These are phyloP conservation scores for Skeletonema tropicum DNA, from an alignment of 108 stramenopile species.

Conservation along the genomic window DNA sequence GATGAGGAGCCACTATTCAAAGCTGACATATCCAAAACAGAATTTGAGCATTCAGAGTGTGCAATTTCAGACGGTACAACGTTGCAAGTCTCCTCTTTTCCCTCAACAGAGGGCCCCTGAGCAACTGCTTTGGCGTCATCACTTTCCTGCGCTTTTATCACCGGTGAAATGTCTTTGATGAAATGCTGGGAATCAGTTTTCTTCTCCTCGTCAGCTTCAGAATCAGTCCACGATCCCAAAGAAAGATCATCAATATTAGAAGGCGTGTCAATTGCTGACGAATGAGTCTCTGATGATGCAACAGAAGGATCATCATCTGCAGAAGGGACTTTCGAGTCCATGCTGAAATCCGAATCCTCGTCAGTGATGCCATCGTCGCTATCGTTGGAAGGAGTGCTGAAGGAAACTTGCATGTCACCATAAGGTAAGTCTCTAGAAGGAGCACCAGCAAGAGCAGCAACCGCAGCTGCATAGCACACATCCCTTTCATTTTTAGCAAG, in stretches of 20 bases:
- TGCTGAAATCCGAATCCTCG: not conserved
- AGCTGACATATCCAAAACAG: not conserved
- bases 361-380: not conserved
- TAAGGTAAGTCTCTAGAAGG: slow-evolving; percentile 3
- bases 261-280: slow-evolving; percentile 50
- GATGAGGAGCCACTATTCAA: not conserved
- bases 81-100: not conserved
- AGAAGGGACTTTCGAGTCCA: not conserved
- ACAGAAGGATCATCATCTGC: not conserved
- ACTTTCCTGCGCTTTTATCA: not conserved
- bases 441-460: slow-evolving; percentile 15
- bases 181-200: not conserved
- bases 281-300: slow-evolving; percentile 27
- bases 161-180: not conserved
- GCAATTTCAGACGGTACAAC: not conserved
- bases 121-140: slow-evolving; percentile 2
- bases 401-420: not conserved
- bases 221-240: slow-evolving; percentile 46
- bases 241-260: slow-evolving; percentile 44
- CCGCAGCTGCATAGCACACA: slow-evolving; percentile 27
- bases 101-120: not conserved
- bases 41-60: not conserved
- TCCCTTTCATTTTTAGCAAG: not conserved
- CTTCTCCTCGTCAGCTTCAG: slow-evolving; percentile 18
- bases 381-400: not conserved